These are phyloP conservation scores for Leccinum fibrillosum DNA, from an alignment of 768 basidiomycete species.

Conservation along the genomic window DNA sequence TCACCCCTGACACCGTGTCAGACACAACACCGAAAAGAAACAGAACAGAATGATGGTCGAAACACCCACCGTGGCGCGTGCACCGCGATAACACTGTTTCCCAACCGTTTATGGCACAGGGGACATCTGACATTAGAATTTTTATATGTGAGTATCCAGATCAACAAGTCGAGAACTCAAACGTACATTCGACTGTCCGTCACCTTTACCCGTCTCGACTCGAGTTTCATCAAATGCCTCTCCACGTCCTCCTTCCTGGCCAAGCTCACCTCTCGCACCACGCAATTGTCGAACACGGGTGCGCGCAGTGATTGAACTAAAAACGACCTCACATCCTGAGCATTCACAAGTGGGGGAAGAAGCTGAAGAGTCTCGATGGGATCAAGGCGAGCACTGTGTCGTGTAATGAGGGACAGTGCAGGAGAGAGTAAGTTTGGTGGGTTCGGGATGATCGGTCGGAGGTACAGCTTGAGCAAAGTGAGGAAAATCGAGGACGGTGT, in stretches of 20 bases:
- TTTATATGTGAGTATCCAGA: not conserved
- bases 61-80: slow-evolving; percentile 75
- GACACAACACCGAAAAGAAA: not conserved
- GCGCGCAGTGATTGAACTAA: slow-evolving; percentile 65
- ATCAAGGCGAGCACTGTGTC: slow-evolving; percentile 81
- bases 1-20: slow-evolving; percentile 62
- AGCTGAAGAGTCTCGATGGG: slow-evolving; percentile 79
- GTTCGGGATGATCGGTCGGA: slow-evolving; percentile 60
- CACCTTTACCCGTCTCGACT: slow-evolving; percentile 81
- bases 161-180: not conserved
- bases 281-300: slow-evolving; percentile 64
- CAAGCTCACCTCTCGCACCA: slow-evolving; percentile 67
- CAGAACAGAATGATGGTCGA: not conserved
- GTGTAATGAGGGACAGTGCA: slow-evolving; percentile 83
- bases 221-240: slow-evolving; percentile 66
- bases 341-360: slow-evolving; percentile 85
- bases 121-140: slow-evolving; percentile 63
- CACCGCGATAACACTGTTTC: slow-evolving; percentile 90
- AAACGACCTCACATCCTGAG: slow-evolving; percentile 77
- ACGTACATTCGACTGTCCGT: slow-evolving; percentile 91
- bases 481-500: slow-evolving; percentile 70
- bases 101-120: slow-evolving; percentile 91
- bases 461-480: slow-evolving; percentile 81
- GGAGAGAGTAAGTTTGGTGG: slow-evolving; percentile 64
- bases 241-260: slow-evolving; percentile 78